Base-by-base conservation (phyloP, 2,329 filamentous ascomycete species). In the Mycosphaerella sp. region DNA sequence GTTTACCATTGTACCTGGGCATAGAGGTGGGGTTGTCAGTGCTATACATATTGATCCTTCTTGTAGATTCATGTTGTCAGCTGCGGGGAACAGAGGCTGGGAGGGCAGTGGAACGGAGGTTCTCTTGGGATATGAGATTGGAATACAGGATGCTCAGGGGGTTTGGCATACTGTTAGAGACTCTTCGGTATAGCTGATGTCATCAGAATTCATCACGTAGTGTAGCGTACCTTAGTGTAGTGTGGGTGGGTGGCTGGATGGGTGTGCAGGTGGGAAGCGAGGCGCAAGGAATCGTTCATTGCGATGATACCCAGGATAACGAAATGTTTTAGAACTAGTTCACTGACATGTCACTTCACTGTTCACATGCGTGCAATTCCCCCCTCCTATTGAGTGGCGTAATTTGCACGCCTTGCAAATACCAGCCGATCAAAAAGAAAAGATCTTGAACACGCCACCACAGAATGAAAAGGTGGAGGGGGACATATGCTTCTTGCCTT, bases 1-100 rank as follows among this genome's bases (percentile, higher is more conserved):
- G 0, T 98, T 97, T 69, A 78, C 95, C n/a, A 96, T 98, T 59
- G 85, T 98, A 18, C 93, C 93, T 0, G 93, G 93, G 0, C 93
- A 86, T 64, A 76, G 89, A 13, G 90, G 90, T 0, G 91, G 91
- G 40, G 88, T 95, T 37, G 91, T 96, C 37, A 88, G 86, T 0
- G 83, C 86, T 54, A 73, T 97, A 8, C 93, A 91, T 64, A 77
- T 96, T 41, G 93, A 98, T 67, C 87, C 87, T 4, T 87, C 88
- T 0, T 91, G 88, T 66, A 79, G 83, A 14, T 97, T 90, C 66
- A 91, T 98, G 85, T 79, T 98, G 30, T 91, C 87, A 1, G 87
- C 89, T 0, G 90, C 88, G 4, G 93, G 93, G 0, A 97, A 93
- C 56, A 75, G 93, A 56, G 93, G 93, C 0, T 98, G 93, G 93